Percentiles rank a stretch among this genome's conserved stretches.
Evolutionary conservation across 139 green algal genomes (phyloP).

Genomic region (Chlorella sp.): DNA sequence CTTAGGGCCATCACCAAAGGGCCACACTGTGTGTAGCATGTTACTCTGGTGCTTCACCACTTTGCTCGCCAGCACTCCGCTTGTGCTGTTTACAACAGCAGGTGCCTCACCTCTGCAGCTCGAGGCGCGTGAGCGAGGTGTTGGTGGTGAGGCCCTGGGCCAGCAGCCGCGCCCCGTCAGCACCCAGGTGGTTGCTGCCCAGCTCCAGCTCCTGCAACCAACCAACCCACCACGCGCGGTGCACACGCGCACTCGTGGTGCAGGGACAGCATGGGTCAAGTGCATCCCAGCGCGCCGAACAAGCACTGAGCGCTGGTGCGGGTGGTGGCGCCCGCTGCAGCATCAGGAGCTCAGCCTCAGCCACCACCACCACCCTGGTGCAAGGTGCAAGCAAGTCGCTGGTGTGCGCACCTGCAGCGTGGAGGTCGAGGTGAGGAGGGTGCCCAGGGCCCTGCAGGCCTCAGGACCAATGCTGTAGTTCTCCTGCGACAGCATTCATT

Average conservation of each 20-base stretch:
- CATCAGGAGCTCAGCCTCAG: neutral
- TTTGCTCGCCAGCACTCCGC: neutral
- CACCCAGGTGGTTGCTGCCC: conserved; percentile 16
- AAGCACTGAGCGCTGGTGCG: neutral
- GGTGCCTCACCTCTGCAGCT: conserved; percentile 4
- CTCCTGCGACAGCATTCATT: conserved; percentile 11
- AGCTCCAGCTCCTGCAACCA: conserved; percentile 25
- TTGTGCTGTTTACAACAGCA: neutral
- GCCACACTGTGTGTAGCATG: no score
- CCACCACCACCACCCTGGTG: neutral
- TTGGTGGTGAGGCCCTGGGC: conserved; percentile 8
- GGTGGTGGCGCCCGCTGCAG: neutral
- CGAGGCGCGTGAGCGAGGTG: conserved; percentile 7
- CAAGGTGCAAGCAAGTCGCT: no score
- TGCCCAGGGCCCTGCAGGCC: conserved; percentile 19
- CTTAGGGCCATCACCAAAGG: no score
- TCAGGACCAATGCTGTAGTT: conserved; percentile 30
- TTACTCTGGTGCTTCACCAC: no score
- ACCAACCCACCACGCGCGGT: no score
- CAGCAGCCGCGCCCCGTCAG: conserved; percentile 26
- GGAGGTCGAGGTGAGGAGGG: conserved; percentile 7
- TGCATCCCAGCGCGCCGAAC: no score
- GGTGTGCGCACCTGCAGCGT: conserved; percentile 11
- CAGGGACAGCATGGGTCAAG: no score
- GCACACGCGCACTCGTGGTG: no score